Base-by-base conservation (phyloP, 169 alveolate genomes). In the Eimeria sp. region DNA sequence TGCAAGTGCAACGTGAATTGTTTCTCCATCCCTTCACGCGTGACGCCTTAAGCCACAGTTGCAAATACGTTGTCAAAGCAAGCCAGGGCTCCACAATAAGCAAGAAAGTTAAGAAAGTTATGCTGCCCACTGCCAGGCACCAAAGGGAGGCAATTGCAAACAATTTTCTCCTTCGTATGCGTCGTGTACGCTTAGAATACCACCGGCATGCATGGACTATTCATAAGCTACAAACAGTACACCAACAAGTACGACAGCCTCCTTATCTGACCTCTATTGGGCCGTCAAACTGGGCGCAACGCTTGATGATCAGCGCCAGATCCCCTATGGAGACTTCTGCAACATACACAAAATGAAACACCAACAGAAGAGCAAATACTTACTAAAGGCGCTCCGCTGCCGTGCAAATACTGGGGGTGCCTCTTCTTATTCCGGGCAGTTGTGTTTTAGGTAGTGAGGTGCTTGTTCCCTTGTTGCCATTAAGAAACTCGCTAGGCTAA, bases 291-390 rank as follows among this genome's bases (percentile, higher is more conserved):
- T 49, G 80, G 30, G 93, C 64, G 25, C 93, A 85, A 11, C 80
- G 77, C 93, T 60, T 85, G 40, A 85, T 85, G 46, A 85, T 58
- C 93, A 43, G 20, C 58, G 93, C 93, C 60, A 85, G 64, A 23
- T 85, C 71, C 46, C 62, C 46, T 58, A 85, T 85, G 33, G 93
- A 60, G 43, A 85, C 43, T 43, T 85, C 93, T 85, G 93, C 33
- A 40, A 16, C 49, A 56, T 16, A 58, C 58, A 77, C n/a, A 37
- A 27, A 2, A 37, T 52, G 80, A 13, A 30, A 2, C 54, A 6
- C 33, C 80, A 71, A 52, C 20, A 71, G 13, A 27, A 25, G 52
- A 37, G 30, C 0, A 71, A 33, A 13, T 71, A 54, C 13, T 37
- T 33, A 18, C 4, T 13, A 16, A 71, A 18, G 27, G 49, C 80